A percentile compares a stretch with the other conserved stretches of the same genome.
phyloP scores from a whole-genome alignment of 2,329 filamentous ascomycete species.

The Cercospora berteroae region DNA sequence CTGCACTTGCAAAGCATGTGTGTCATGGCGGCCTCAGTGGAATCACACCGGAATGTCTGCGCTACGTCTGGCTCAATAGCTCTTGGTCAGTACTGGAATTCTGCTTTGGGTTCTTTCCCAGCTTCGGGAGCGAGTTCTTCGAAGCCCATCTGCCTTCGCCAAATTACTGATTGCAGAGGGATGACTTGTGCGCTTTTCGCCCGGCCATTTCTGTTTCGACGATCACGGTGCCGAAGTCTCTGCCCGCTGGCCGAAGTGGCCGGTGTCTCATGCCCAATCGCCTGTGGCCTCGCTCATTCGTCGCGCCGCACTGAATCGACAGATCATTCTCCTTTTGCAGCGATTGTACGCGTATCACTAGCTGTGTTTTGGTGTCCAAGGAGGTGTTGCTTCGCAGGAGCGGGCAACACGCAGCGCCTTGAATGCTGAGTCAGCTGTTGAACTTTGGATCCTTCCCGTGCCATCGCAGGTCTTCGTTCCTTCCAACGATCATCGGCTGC shows the following conservation, averaged over 20 bases:
- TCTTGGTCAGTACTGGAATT: not conserved
- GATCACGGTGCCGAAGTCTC: not conserved
- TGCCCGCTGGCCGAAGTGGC: not conserved
- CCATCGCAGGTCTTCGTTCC: not conserved
- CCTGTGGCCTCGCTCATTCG: not conserved
- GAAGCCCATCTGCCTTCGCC: not conserved
- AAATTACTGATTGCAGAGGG: not conserved
- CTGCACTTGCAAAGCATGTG: not conserved
- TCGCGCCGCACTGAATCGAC: not conserved
- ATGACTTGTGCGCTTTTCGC: not conserved
- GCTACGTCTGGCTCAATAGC: not conserved
- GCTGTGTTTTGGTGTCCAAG: not conserved
- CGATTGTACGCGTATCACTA: not conserved
- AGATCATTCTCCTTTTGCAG: not conserved
- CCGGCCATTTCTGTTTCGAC: not conserved
- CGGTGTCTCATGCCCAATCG: not conserved
- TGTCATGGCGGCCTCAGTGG: no score
- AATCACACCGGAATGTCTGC: not conserved
- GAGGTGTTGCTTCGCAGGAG: not conserved
- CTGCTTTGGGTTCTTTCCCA: not conserved
- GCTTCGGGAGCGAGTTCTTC: not conserved
- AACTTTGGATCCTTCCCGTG: not conserved
- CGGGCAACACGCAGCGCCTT: not conserved
- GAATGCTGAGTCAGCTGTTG: conserved; percentile 3
- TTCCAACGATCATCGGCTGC: not conserved